Evolutionary conservation across 345 rosid species (phyloP).

Genomic region (Trapa incisa): DNA sequence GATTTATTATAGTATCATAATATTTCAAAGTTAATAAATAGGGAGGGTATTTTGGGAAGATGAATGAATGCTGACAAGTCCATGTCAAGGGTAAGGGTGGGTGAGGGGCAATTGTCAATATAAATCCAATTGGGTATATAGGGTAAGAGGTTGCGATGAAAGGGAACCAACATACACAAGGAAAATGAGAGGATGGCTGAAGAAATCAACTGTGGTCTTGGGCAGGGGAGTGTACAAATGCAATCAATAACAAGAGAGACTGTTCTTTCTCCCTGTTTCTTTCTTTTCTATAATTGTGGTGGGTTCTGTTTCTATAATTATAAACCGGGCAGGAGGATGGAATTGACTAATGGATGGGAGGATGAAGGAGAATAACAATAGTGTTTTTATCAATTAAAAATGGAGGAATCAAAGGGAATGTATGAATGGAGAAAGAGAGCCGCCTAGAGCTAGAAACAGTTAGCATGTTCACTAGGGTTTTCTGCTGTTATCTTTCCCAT

Average conservation of each 20-base stretch:
- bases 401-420: conserved; percentile 15
- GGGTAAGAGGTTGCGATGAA: background rate
- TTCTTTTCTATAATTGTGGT: background rate
- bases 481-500: background rate
- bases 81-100: conserved; percentile 13
- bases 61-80: conserved; percentile 12
- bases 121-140: conserved; percentile 11
- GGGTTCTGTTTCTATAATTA: background rate
- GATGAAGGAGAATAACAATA: background rate
- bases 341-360: conserved; percentile 6
- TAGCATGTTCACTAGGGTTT: background rate
- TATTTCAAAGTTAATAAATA: background rate
- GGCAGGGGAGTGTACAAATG: background rate
- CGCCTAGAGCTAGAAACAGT: background rate
- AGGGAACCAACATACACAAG: conserved; percentile 1
- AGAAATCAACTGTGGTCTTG: background rate
- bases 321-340: background rate
- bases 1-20: too few species aligned
- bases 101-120: conserved; percentile 10
- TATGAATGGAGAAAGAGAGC: background rate
- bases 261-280: background rate
- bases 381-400: background rate
- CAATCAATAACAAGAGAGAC: background rate
- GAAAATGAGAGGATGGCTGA: conserved; percentile 12
- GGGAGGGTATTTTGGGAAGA: background rate